phyloP scores from a whole-genome alignment of 306 rosid genomes.

The Carpinus fangiana region DNA sequence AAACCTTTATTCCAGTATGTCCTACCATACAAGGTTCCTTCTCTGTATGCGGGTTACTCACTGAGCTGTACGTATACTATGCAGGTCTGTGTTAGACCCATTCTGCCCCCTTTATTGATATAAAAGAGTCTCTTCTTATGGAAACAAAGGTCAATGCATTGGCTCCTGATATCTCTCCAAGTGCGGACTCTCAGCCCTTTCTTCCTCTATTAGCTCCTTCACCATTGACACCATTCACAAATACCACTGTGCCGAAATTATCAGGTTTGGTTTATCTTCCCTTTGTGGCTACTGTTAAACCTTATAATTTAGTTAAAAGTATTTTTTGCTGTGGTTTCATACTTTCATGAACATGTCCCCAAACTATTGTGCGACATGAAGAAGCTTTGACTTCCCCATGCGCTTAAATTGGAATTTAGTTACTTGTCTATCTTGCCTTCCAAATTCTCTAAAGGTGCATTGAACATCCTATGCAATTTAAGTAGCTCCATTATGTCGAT shows the following conservation, averaged over 20 bases:
- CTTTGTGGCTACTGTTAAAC: slow-evolving; percentile 12
- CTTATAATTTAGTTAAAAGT: slow-evolving; percentile 3
- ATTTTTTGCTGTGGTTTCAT: slow-evolving; percentile 10
- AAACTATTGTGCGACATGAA: slow-evolving; percentile 5
- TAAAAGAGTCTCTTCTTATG: slow-evolving; percentile 13
- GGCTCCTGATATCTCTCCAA: slow-evolving; percentile 45
- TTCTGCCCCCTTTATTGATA: slow-evolving; percentile 25
- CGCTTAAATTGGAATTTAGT: neutral
- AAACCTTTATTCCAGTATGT: neutral
- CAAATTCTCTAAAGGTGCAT: neutral
- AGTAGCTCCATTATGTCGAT: neutral
- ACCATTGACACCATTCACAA: slow-evolving; percentile 51
- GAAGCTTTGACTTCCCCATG: neutral
- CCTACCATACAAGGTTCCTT: neutral
- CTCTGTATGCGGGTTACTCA: neutral
- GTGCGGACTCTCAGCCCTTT: slow-evolving; percentile 46
- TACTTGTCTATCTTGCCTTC: neutral
- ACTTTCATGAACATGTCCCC: slow-evolving; percentile 8
- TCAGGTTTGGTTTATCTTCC: slow-evolving; percentile 47
- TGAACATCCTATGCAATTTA: neutral
- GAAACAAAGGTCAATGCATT: slow-evolving; percentile 22
- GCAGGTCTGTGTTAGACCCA: slow-evolving; percentile 38
- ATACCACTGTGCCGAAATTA: slow-evolving; percentile 38
- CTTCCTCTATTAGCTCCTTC: slow-evolving; percentile 62
- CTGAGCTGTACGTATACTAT: slow-evolving; percentile 5